Conservation (phyloP, 768 basidiomycete genomes). For the Rhizopogon sp. region DNA sequence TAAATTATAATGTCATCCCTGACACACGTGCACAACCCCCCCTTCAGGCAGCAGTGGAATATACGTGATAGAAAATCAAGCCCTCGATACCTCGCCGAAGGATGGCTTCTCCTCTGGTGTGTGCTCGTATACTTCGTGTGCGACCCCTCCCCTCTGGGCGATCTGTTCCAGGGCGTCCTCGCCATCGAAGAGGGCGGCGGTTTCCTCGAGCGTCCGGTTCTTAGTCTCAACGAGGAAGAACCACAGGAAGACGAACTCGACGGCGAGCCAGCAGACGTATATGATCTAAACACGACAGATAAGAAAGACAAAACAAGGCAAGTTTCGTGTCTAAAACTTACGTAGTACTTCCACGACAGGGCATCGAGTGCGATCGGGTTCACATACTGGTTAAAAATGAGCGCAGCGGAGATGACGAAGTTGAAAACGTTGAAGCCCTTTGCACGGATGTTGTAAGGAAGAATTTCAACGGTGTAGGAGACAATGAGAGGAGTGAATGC, state of each 20-base stretch:
- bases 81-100: neutral
- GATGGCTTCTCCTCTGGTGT: constrained; percentile 18
- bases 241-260: constrained; percentile 62
- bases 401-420: constrained; percentile 69
- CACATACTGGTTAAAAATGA: constrained; percentile 88
- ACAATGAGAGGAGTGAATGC: constrained; percentile 86
- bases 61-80: neutral
- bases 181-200: constrained; percentile 77
- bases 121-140: constrained; percentile 12
- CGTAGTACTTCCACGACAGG: constrained; percentile 76
- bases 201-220: constrained; percentile 73
- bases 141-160: constrained; percentile 18
- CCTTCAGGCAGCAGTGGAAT: neutral
- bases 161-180: constrained; percentile 42
- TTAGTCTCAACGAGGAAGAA: constrained; percentile 70
- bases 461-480: constrained; percentile 84
- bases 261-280: constrained; percentile 65
- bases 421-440: constrained; percentile 84
- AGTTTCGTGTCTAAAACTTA: constrained; percentile 20
- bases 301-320: neutral
- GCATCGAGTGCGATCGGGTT: constrained; percentile 71
- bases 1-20: neutral
- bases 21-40: neutral
- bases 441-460: constrained; percentile 78
- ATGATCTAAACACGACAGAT: constrained; percentile 38